A percentile compares a stretch with the other conserved stretches of the same genome.
These are phyloP conservation scores for Talaromyces marneffei DNA, from an alignment of 2,329 filamentous ascomycete species.

Conservation along the genomic window DNA sequence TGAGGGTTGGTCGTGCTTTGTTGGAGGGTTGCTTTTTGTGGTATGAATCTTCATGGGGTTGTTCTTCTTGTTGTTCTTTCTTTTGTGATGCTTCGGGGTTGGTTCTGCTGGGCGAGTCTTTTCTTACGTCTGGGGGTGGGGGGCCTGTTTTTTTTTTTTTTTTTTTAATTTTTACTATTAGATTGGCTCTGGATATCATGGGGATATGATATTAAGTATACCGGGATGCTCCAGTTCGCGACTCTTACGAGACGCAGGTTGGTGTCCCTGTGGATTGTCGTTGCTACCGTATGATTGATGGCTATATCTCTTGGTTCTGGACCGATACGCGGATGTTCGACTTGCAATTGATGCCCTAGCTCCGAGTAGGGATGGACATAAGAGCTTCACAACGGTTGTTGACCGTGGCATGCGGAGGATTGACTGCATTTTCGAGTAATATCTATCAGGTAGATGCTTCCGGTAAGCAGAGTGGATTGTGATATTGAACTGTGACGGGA, in stretches of 20 bases:
- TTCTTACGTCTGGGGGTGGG: constrained; percentile 6
- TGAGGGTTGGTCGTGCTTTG: constrained; percentile 30
- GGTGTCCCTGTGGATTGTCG: neutral
- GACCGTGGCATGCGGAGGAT: constrained; percentile 2
- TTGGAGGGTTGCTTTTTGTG: constrained; percentile 24
- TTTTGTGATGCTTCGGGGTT: neutral
- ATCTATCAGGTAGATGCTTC: neutral
- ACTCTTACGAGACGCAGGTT: constrained; percentile 7
- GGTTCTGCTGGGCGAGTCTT: neutral
- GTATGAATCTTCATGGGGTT: neutral
- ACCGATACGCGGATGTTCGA: neutral
- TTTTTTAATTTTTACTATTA: neutral
- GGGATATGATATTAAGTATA: neutral
- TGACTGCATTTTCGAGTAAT: constrained; percentile 2
- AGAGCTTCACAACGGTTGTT: neutral
- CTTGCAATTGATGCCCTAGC: neutral
- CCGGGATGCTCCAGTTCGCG: constrained; percentile 13
- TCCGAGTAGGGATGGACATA: neutral
- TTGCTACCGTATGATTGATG: constrained; percentile 1
- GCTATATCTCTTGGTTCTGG: neutral
- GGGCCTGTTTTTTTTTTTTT: neutral
- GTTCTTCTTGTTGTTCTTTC: neutral
- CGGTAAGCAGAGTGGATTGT: neutral
- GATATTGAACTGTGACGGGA: neutral
- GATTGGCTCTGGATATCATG: neutral